phyloP scores from a whole-genome alignment of 2,329 filamentous ascomycete genomes.

The Aspergillus sojae region DNA sequence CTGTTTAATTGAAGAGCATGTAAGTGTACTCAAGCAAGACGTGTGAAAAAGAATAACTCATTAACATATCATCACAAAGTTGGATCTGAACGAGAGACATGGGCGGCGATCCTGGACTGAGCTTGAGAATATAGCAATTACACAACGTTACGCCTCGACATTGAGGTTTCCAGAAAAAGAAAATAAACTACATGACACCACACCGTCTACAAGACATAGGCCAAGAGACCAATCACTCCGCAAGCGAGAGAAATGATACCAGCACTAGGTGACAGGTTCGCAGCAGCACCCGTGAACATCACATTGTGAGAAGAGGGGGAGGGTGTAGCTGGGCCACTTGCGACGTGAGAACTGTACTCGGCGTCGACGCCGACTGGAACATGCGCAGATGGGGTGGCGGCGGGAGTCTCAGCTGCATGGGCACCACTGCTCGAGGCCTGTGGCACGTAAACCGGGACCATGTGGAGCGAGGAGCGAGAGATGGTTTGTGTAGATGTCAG shows the following conservation, averaged over 20 bases:
- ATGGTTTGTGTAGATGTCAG: slow-evolving; percentile 16
- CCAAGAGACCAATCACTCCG: slow-evolving; percentile 31
- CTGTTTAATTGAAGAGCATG: neutral
- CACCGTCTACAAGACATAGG: slow-evolving; percentile 29
- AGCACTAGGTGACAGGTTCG: slow-evolving; percentile 19
- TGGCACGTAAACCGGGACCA: slow-evolving; percentile 33
- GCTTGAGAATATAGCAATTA: neutral
- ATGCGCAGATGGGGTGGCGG: slow-evolving; percentile 7
- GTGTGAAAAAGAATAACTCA: neutral
- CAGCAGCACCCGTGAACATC: slow-evolving; percentile 31
- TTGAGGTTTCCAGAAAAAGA: neutral
- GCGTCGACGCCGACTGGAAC: slow-evolving; percentile 4
- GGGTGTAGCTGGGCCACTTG: slow-evolving; percentile 40
- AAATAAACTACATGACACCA: neutral
- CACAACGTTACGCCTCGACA: neutral
- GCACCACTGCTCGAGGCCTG: slow-evolving; percentile 4
- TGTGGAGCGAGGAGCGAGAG: slow-evolving; percentile 23
- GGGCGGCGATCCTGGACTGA: neutral
- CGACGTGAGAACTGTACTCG: slow-evolving; percentile 20
- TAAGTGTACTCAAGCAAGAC: neutral
- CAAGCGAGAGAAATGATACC: slow-evolving; percentile 27
- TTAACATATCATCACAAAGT: neutral
- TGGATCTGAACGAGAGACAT: neutral
- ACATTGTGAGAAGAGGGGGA: slow-evolving; percentile 40
- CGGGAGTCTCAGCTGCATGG: neutral